Base-by-base conservation (phyloP, 768 basidiomycete genomes). In the Lactarius deliciosus region DNA sequence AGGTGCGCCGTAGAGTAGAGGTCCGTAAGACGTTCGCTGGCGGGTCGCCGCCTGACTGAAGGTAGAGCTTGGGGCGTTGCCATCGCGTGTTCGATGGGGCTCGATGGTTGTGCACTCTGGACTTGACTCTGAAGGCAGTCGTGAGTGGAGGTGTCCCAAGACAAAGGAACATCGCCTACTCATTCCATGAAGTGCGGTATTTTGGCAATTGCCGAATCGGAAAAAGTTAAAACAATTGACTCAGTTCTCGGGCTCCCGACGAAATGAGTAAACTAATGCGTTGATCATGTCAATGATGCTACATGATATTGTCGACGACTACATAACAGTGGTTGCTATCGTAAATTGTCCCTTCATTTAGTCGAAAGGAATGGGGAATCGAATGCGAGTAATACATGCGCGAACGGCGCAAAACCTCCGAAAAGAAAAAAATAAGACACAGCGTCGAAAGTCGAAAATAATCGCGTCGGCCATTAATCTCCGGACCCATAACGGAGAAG, bases 301-400 rank as follows among this genome's bases (percentile, higher is more conserved):
- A 50, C n/a, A 50, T 22, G 47, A 50, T 50, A 50, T 50, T 50
- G 22, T 50, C 47, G 47, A 50, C 47, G 22, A 50, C 47, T 50
- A 50, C 22, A 50, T 22, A 22, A 22, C n/a, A 15, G n/a, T 50
- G 47, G 20, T 13, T 50, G 47, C 47, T 50, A n/a, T 20, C 20
- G 20, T 45, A 45, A 45, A 45, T 45, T 45, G 7, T 50, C 47
- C 47, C 47, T 47, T 47, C 47, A 50, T 50, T 50, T 50, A 2
- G 11, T 22, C 45, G 45, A 47, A 47, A 22, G 45, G 45, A 22
- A 50, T 11, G 2, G 47, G 47, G 47, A 47, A 47, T 47, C 45
- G n/a, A 47, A 47, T 22, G 10, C 10, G n/a, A 15, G 41, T 41
- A 41, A 41, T 41, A 22, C 45, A 47, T 22, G n/a, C 45, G n/a